These are phyloP conservation scores for Boechera divaricarpa DNA, from an alignment of 345 rosid genomes.

Conservation along the genomic window DNA sequence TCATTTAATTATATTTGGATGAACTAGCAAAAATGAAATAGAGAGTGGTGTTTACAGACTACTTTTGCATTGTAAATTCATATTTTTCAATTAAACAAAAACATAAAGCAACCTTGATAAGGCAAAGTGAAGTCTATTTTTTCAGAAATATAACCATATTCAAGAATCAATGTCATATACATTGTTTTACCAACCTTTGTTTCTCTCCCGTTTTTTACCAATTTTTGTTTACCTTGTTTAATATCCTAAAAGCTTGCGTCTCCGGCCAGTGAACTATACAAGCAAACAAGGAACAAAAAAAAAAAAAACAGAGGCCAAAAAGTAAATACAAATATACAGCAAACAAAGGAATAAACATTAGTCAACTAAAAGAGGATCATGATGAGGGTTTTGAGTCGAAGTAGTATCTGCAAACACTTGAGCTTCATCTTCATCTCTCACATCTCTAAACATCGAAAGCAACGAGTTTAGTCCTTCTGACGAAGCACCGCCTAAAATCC, in stretches of 20 bases:
- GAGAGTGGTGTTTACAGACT: neutral
- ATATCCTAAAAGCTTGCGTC: constrained; percentile 27
- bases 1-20: too few relatives aligned
- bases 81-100: neutral
- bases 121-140: neutral
- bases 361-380: constrained; percentile 37
- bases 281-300: constrained; percentile 26
- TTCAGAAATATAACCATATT: neutral
- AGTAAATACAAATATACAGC: constrained; percentile 25
- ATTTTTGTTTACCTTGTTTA: constrained; percentile 14
- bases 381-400: constrained; percentile 38
- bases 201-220: neutral
- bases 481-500: constrained; percentile 98
- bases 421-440: constrained; percentile 82
- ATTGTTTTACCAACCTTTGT: neutral
- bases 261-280: constrained; percentile 34
- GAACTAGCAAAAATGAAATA: too few relatives aligned
- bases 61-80: neutral
- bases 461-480: constrained; percentile 84
- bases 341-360: constrained; percentile 15
- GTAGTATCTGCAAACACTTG: constrained; percentile 45
- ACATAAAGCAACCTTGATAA: too few relatives aligned
- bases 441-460: constrained; percentile 87
- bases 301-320: neutral
- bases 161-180: constrained; percentile 16